Evolutionary conservation across 768 basidiomycete species (phyloP).

Genomic region (Tephrocybe sp.): DNA sequence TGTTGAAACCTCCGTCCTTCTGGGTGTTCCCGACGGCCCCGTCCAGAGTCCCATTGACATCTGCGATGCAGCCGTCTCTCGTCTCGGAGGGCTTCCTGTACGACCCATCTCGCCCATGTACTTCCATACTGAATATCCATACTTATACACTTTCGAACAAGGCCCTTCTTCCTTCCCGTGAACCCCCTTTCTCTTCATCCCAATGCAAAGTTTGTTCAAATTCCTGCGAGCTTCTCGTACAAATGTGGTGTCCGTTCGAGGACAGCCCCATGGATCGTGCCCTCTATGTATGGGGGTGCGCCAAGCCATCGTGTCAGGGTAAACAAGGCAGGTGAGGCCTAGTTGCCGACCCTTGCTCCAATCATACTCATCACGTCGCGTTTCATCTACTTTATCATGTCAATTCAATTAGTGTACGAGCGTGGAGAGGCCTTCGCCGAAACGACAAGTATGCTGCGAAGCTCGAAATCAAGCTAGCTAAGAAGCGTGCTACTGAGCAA

Average conservation of each 20-base stretch:
- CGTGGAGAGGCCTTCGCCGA: conserved; percentile 74
- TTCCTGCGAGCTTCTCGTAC: conserved; percentile 81
- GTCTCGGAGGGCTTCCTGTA: conserved; percentile 90
- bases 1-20: conserved; percentile 70
- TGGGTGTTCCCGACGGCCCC: conserved; percentile 80
- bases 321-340: conserved; percentile 72
- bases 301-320: conserved; percentile 66
- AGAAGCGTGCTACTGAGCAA: conserved; percentile 36
- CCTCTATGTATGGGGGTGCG: conserved; percentile 85
- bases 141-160: conserved; percentile 46
- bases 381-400: conserved; percentile 4
- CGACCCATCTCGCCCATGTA: conserved; percentile 55
- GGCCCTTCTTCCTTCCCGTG: conserved; percentile 70
- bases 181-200: conserved; percentile 63
- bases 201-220: conserved; percentile 70
- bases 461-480: conserved; percentile 55
- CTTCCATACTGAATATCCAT: conserved; percentile 45
- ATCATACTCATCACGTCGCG: conserved; percentile 12
- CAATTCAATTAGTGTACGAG: conserved; percentile 59
- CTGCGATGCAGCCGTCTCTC: conserved; percentile 79
- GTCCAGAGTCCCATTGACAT: conserved; percentile 60
- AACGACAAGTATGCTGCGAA: conserved; percentile 78
- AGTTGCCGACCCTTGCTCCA: conserved; percentile 7
- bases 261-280: conserved; percentile 83
- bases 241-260: conserved; percentile 91